Evolutionary conservation across 176 grass and related monocot genomes (phyloP).

Genomic region (Musa schizocarpa): DNA sequence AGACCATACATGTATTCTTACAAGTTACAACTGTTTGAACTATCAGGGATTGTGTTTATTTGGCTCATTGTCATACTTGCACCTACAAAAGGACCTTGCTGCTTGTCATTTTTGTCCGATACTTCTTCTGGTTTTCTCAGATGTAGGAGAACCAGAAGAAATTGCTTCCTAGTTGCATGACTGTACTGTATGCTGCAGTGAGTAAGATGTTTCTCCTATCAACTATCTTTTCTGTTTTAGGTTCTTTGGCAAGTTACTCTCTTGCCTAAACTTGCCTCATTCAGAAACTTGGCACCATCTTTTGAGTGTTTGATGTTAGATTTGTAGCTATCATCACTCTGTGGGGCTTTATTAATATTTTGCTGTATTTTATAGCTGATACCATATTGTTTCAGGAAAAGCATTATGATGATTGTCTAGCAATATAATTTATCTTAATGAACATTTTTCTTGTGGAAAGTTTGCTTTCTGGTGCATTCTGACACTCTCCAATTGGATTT

Average conservation of each 20-base stretch:
- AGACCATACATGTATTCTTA: not conserved
- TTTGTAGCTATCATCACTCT: not conserved
- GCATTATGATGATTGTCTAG: not conserved
- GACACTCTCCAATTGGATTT: not conserved
- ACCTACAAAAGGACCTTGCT: too few species aligned
- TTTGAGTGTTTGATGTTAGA: not conserved
- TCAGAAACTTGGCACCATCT: not conserved
- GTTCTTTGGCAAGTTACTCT: not conserved
- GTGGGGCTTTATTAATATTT: not conserved
- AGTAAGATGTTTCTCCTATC: not conserved
- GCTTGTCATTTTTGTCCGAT: too few species aligned
- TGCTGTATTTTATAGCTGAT: not conserved
- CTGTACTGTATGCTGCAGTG: not conserved
- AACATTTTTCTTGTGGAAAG: not conserved
- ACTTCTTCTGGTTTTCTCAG: not conserved
- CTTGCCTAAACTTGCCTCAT: too few species aligned
- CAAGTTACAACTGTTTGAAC: not conserved
- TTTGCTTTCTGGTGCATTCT: too few species aligned
- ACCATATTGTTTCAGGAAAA: not conserved
- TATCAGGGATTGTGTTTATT: not conserved
- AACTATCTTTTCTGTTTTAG: not conserved
- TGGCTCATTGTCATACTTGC: not conserved
- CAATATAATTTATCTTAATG: not conserved
- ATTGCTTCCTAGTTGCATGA: not conserved
- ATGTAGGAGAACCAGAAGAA: not conserved